Evolutionary conservation across 2,329 filamentous ascomycete species (phyloP).

Genomic region (Cladosporium sphaerospermum): DNA sequence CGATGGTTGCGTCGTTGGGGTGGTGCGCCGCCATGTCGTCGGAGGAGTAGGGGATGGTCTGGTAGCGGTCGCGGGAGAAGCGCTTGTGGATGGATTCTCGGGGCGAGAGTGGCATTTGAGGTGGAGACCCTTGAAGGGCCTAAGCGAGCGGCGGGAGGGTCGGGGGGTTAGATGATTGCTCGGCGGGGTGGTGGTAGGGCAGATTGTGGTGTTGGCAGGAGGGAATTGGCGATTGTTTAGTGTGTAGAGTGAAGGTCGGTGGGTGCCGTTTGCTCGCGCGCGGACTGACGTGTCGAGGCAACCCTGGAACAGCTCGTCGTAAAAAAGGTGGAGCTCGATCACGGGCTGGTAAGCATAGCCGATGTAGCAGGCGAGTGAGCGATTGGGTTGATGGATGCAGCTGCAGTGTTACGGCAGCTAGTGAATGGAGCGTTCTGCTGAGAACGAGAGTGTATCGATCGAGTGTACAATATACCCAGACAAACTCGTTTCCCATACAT

Average conservation of each 20-base stretch:
- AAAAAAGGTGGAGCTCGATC: constrained; percentile 5
- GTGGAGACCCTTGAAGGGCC: neutral
- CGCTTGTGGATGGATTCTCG: constrained; percentile 15
- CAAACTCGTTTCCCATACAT: too few relatives aligned
- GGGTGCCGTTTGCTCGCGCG: neutral
- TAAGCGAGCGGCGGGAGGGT: neutral
- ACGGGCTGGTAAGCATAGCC: neutral
- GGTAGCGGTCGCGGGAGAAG: constrained; percentile 29
- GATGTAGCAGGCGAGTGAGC: constrained; percentile 2
- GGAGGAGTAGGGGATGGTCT: constrained; percentile 18
- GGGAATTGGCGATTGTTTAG: neutral
- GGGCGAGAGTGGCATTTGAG: constrained; percentile 9
- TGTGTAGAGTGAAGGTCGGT: neutral
- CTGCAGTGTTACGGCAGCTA: neutral
- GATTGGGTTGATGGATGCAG: constrained; percentile 4
- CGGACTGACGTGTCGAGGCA: constrained; percentile 2
- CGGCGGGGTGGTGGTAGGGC: neutral
- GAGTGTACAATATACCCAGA: neutral
- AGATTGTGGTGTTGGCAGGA: neutral
- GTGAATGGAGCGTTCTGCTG: too few relatives aligned
- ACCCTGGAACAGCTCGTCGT: neutral
- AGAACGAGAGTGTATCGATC: neutral
- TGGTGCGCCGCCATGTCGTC: constrained; percentile 19
- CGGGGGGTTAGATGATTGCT: neutral
- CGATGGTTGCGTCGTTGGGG: constrained; percentile 48